A percentile compares a stretch with the other conserved stretches of the same genome.
phyloP scores from a whole-genome alignment of 306 rosid species.

The Quercus gilva region DNA sequence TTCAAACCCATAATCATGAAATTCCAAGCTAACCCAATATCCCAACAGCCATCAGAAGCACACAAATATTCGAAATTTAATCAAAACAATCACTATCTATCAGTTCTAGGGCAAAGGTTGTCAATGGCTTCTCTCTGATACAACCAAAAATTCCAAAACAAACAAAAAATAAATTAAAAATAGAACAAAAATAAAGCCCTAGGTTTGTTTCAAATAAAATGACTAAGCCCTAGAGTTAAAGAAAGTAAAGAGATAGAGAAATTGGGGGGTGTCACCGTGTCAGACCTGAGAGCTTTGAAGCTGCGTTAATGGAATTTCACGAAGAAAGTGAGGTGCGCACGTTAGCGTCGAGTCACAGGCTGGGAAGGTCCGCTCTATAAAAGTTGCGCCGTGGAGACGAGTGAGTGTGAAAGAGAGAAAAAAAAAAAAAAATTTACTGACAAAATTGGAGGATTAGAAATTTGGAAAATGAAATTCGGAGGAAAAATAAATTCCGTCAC shows the following conservation, averaged over 20 bases:
- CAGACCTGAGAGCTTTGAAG: conserved; percentile 33
- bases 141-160: conserved; percentile 9
- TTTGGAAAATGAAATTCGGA: neutral
- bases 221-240: conserved; percentile 18
- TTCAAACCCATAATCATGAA: conserved; percentile 1
- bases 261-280: neutral
- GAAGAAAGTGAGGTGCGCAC: conserved; percentile 48
- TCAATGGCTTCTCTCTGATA: conserved; percentile 22
- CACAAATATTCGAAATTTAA: conserved; percentile 4
- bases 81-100: neutral
- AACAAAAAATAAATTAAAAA: neutral
- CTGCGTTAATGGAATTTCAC: conserved; percentile 29
- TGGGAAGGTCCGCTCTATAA: conserved; percentile 33
- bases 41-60: conserved; percentile 21
- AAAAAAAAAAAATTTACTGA: neutral
- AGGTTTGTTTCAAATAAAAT: conserved; percentile 35
- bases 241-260: neutral
- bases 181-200: conserved; percentile 17
- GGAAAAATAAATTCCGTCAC: neutral
- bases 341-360: conserved; percentile 35
- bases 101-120: conserved; percentile 2
- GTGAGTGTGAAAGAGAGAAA: neutral
- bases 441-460: neutral
- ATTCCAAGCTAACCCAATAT: conserved; percentile 16
- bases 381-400: conserved; percentile 50